phyloP scores from a whole-genome alignment of 2,329 filamentous ascomycete genomes.

The Calonectria pteridis region DNA sequence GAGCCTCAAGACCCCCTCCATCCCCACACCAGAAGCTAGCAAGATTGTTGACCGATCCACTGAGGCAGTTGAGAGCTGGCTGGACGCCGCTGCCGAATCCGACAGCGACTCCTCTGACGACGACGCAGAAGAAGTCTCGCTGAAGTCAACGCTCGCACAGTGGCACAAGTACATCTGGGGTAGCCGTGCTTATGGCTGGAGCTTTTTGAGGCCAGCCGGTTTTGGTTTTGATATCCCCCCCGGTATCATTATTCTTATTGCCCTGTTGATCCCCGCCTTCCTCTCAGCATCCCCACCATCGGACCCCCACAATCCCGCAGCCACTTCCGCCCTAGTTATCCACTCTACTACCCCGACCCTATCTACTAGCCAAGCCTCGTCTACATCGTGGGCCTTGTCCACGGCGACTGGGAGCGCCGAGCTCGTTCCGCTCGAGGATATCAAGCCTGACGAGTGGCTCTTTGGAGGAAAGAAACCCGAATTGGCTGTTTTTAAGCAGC shows the following conservation, averaged over 20 bases:
- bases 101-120: slow-evolving; percentile 24
- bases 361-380: slow-evolving; percentile 34
- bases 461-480: slow-evolving; percentile 50
- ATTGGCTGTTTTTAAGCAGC: slow-evolving; percentile 51
- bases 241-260: slow-evolving; percentile 39
- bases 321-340: slow-evolving; percentile 39
- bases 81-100: slow-evolving; percentile 18
- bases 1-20: slow-evolving; percentile 59
- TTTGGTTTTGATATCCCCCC: slow-evolving; percentile 41
- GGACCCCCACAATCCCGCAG: slow-evolving; percentile 43
- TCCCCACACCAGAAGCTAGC: slow-evolving; percentile 52
- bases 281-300: slow-evolving; percentile 42
- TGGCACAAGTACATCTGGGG: slow-evolving; percentile 34
- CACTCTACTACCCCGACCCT: slow-evolving; percentile 39
- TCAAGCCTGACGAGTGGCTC: slow-evolving; percentile 49
- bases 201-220: slow-evolving; percentile 32
- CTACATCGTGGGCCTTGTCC: slow-evolving; percentile 28
- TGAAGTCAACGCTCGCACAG: slow-evolving; percentile 29
- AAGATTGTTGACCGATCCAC: slow-evolving; percentile 40
- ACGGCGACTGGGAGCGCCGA: slow-evolving; percentile 40
- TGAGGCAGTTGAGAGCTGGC: slow-evolving; percentile 12
- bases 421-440: slow-evolving; percentile 48
- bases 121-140: slow-evolving; percentile 20
- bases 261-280: slow-evolving; percentile 44
- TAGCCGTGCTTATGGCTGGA: slow-evolving; percentile 18